A percentile compares a stretch with the other conserved stretches of the same genome.
These are phyloP conservation scores for Chlamydomonas sp. DNA, from an alignment of 139 green algal genomes.

Conservation along the genomic window DNA sequence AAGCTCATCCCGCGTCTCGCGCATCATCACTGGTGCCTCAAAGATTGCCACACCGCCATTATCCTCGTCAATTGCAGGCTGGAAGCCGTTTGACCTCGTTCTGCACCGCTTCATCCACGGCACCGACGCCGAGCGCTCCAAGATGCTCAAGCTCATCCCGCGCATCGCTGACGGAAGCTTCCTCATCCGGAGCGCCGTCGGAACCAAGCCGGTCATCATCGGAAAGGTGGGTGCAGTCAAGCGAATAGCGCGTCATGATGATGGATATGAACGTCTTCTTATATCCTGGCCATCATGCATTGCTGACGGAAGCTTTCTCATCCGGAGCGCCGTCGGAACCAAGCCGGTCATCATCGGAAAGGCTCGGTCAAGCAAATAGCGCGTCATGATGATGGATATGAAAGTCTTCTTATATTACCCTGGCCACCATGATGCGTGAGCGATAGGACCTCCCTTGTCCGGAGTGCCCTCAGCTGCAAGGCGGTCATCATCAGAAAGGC, in stretches of 20 bases:
- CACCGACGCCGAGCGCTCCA: conserved; percentile 28
- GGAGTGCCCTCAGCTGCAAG: conserved; percentile 46
- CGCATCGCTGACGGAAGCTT: conserved; percentile 49
- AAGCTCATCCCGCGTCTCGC: conserved; percentile 62
- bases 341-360: conserved; percentile 59
- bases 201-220: conserved; percentile 56
- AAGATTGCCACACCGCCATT: no score
- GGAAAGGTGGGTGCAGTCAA: conserved; percentile 40
- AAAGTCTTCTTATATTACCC: no score
- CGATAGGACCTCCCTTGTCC: conserved; percentile 49
- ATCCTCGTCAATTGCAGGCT: no score
- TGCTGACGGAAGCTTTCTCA: conserved; percentile 46
- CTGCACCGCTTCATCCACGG: conserved; percentile 50
- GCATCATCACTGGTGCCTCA: no score
- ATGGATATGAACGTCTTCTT: no score
- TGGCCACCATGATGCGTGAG: no score
- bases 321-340: conserved; percentile 49
- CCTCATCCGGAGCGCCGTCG: conserved; percentile 51
- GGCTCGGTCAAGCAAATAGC: no score
- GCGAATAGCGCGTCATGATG: no score
- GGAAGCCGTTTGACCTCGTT: conserved; percentile 53
- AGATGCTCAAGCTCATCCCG: conserved; percentile 62
- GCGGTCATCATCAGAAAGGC: no score
- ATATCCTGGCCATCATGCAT: no score
- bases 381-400: no score